Evolutionary conservation across 2,329 filamentous ascomycete species (phyloP), one percentile per base, ranked within the genome.

Genomic region (Colletotrichum costaricense): DNA sequence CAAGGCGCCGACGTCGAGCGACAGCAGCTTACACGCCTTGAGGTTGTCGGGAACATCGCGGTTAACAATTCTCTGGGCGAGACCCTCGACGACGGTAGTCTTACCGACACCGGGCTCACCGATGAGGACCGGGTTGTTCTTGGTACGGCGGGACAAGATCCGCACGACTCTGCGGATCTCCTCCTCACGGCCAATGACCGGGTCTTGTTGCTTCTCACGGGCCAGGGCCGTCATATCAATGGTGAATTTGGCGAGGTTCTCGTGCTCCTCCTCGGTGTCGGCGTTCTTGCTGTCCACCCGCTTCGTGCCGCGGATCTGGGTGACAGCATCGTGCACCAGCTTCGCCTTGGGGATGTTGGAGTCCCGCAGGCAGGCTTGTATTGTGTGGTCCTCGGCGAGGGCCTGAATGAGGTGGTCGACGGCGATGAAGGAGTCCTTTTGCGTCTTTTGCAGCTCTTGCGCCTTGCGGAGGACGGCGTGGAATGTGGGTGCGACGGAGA

Each of bases 101-200:
- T 99, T 99, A 81, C 97, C 97, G 28, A 98, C 97, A 92, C 97
- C 97, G 46, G 97, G 96, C 81, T 98, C 95, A 86, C 97, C 97
- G 76, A 99, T 98, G 76, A 99, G 90, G 62, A 98, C 96, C 2
- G 97, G 97, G 84, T 99, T 99, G 88, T 99, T 98, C 90, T 98
- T 98, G 75, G 96, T 98, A 80, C 96, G 91, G 81, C 97, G 90
- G 46, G 95, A 97, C 75, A 98, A 87, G 76, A 98, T 98, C 71
- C 96, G 92, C 77, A 98, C 91, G 28, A 98, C 95, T 79, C 96
- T 90, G 79, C 96, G 90, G 78, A 98, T 98, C 82, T 98, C 97
- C 80, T 98, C 96, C 82, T 98, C 96, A 84, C 96, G 91, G 55
- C 96, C 96, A 84, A 98, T 98, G 82, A 98, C 96, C 2, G 96